Evolutionary conservation across 768 basidiomycete species (phyloP).

Genomic region (Exidia glandulosa): DNA sequence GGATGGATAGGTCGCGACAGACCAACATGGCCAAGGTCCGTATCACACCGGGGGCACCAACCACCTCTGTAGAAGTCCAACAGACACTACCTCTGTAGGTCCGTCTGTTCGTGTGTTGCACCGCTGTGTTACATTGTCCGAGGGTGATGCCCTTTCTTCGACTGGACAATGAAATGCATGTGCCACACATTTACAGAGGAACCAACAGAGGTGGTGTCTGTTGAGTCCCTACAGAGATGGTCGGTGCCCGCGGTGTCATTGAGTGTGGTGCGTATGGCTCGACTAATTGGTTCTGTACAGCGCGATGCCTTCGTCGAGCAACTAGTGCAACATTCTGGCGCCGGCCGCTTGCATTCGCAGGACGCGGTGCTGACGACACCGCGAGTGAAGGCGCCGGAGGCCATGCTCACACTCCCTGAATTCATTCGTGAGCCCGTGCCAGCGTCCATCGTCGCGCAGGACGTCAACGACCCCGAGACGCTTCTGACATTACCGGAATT

Average conservation of each 20-base stretch:
- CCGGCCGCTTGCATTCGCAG: slow-evolving; percentile 67
- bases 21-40: slow-evolving; percentile 56
- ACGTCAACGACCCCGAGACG: slow-evolving; percentile 24
- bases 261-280: slow-evolving; percentile 1
- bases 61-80: too few relatives aligned
- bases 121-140: too few relatives aligned
- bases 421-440: slow-evolving; percentile 50
- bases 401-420: slow-evolving; percentile 48
- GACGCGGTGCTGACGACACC: slow-evolving; percentile 48
- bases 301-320: slow-evolving; percentile 68
- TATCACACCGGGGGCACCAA: too few relatives aligned
- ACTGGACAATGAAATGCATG: too few relatives aligned
- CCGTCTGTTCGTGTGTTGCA: slow-evolving; percentile 2
- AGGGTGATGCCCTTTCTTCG: slow-evolving; percentile 4
- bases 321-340: slow-evolving; percentile 56
- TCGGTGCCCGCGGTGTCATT: too few relatives aligned
- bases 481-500: slow-evolving; percentile 31
- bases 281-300: slow-evolving; percentile 23
- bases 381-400: slow-evolving; percentile 34
- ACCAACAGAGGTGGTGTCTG: too few relatives aligned
- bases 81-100: too few relatives aligned
- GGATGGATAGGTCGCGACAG: slow-evolving; percentile 42
- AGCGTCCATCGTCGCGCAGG: slow-evolving; percentile 18
- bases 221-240: too few relatives aligned
- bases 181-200: too few relatives aligned